Conservation (phyloP, 2,329 filamentous ascomycete genomes). For the Zasmidium citrigriseum region DNA sequence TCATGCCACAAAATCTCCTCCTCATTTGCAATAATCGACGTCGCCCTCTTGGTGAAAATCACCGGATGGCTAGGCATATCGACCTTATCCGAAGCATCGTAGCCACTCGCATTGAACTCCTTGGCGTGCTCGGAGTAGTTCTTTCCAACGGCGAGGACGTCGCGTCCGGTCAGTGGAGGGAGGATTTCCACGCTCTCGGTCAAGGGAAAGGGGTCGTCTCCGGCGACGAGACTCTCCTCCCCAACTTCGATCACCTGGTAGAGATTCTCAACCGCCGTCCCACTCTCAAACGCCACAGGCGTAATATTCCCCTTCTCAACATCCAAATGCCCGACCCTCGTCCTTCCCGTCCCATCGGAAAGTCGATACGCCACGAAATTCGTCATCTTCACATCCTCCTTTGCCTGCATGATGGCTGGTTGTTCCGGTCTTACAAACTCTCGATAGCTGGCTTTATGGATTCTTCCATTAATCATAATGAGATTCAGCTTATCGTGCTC, state of each 20-base stretch:
- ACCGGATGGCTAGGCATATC: slow-evolving; percentile 56
- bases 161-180: slow-evolving; percentile 50
- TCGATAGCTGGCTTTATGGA: slow-evolving; percentile 42
- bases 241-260: slow-evolving; percentile 57
- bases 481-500: slow-evolving; percentile 45
- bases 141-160: slow-evolving; percentile 59
- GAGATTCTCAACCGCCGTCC: slow-evolving; percentile 48
- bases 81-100: slow-evolving; percentile 56
- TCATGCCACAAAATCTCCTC: slow-evolving; percentile 50
- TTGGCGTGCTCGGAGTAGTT: slow-evolving; percentile 60
- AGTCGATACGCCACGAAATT: slow-evolving; percentile 7
- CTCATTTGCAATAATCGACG: slow-evolving; percentile 53
- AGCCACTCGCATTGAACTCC: slow-evolving; percentile 59
- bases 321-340: slow-evolving; percentile 4
- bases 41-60: slow-evolving; percentile 58
- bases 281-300: slow-evolving; percentile 22
- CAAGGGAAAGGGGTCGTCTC: slow-evolving; percentile 36
- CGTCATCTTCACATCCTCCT: background rate
- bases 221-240: slow-evolving; percentile 39
- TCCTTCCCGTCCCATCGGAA: slow-evolving; percentile 38
- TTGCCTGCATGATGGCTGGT: background rate
- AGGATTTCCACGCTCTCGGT: slow-evolving; percentile 43
- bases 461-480: slow-evolving; percentile 51
- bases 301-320: background rate
- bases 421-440: slow-evolving; percentile 19